Evolutionary conservation across 129 eudicot genomes (phyloP).

Genomic region (Artemisia tridentata): DNA sequence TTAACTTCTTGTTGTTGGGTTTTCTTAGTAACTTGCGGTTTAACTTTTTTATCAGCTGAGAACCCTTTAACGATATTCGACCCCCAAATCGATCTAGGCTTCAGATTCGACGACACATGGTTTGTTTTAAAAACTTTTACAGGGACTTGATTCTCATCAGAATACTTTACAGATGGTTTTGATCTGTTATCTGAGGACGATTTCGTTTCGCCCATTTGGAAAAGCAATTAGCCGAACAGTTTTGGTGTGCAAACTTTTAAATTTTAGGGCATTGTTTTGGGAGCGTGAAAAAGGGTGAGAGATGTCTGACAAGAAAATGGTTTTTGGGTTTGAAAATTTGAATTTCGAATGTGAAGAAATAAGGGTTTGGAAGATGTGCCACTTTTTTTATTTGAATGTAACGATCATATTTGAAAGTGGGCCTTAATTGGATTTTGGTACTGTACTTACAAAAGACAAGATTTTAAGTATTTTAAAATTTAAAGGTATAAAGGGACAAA

Average conservation of each 20-base stretch:
- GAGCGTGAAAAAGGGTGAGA: constrained; percentile 24
- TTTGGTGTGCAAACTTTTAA: neutral
- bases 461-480: no score
- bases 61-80: constrained; percentile 78
- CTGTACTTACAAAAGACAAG: neutral
- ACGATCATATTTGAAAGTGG: constrained; percentile 37
- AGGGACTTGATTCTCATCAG: constrained; percentile 71
- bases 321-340: constrained; percentile 38
- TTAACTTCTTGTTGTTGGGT: constrained; percentile 30
- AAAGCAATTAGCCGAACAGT: neutral
- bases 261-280: neutral
- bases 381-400: constrained; percentile 26
- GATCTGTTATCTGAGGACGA: constrained; percentile 45
- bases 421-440: constrained; percentile 11
- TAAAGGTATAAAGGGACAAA: no score
- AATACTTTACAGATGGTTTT: constrained; percentile 41
- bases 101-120: constrained; percentile 39
- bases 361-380: constrained; percentile 7
- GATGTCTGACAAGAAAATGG: constrained; percentile 35
- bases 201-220: constrained; percentile 57
- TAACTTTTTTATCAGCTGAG: constrained; percentile 66
- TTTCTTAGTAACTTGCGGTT: constrained; percentile 35
- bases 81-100: constrained; percentile 77
- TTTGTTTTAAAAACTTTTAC: constrained; percentile 34
- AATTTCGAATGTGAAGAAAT: constrained; percentile 41